Conservation (phyloP, 441 rosid genomes). For the Populus tomentosa region DNA sequence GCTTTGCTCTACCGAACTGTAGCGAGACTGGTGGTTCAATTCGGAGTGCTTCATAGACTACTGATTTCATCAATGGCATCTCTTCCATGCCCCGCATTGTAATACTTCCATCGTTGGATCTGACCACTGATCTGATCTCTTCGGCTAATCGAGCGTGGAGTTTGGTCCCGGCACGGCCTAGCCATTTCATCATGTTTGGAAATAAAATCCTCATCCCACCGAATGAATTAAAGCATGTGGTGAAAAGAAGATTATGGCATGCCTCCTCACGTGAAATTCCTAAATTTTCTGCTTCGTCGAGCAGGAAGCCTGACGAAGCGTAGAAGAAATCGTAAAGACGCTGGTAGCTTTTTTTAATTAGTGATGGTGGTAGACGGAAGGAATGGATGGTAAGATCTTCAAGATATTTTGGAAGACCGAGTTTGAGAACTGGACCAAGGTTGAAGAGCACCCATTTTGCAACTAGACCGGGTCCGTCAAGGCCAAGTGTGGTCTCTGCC, state of each 20-base stretch:
- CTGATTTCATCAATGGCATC: conserved; percentile 67
- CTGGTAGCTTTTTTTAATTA: conserved; percentile 50
- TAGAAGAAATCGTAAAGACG: conserved; percentile 55
- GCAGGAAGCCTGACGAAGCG: conserved; percentile 36
- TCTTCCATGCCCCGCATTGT: conserved; percentile 55
- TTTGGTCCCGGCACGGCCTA: conserved; percentile 46
- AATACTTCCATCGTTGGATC: conserved; percentile 46
- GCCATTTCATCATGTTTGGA: conserved; percentile 48
- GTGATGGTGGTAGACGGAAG: conserved; percentile 45
- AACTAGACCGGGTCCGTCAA: too few relatives aligned
- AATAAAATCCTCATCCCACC: conserved; percentile 62
- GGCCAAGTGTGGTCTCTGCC: too few relatives aligned
- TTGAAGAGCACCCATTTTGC: too few relatives aligned
- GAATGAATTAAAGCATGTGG: conserved; percentile 61
- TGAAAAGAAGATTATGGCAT: conserved; percentile 56
- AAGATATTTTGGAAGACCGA: conserved; percentile 49
- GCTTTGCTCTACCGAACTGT: conserved; percentile 58
- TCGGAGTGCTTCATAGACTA: conserved; percentile 56
- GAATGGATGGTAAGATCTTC: conserved; percentile 50
- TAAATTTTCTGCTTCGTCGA: conserved; percentile 48
- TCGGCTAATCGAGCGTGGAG: conserved; percentile 47
- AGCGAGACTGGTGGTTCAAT: conserved; percentile 65
- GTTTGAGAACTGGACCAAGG: conserved; percentile 36
- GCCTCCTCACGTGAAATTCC: conserved; percentile 63
- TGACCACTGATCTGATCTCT: conserved; percentile 52